Base-by-base conservation (phyloP, 106 monocot species). In the Dendrobium huoshanense region DNA sequence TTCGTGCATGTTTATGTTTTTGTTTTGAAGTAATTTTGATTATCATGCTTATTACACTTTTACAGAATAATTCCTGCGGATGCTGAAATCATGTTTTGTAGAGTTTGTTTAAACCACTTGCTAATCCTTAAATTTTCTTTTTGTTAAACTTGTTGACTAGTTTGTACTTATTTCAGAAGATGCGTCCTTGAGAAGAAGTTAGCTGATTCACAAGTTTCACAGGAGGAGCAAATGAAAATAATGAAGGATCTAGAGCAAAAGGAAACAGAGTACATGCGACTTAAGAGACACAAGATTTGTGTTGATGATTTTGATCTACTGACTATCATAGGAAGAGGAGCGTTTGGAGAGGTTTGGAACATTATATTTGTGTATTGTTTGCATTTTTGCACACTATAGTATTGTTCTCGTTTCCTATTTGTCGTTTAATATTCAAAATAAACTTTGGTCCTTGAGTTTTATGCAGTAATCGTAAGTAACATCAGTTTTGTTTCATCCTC, bases 261-360 rank as follows among this genome's bases (percentile, higher is more conserved):
- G 85, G 98, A 98, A 80, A 98, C 98, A 45, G 95, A 98, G 73
- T 98, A 87, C 81, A 98, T 98, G 91, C 89, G 98, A 73, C 91
- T 98, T 42, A 98, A 95, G 77, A 92, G 98, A 77, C 94, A 98
- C 72, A 98, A 98, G 82, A 98, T 98, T 33, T 98, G 98, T 75
- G 94, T 90, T 27, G 98, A 98, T 86, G 98, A 98, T 83, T 94
- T 98, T 89, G 94, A 94, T 77, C 87, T 98, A 41, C 81, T 94
- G 75, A 94, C 90, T 76, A 98, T 98, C 68, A 94, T 98, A 82
- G 94, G 94, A 9, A 92, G 94, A 88, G 97, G 98, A 78, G 98
- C 98, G 79, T 98, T 89, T 85, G 94, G 97, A 83, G 94, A 94
- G 92, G 97, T 98, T 65, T 83, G 90, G 24, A 84, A 7, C 40